A percentile compares a stretch with the other conserved stretches of the same genome.
phyloP scores from a whole-genome alignment of 352 stramenopile genomes.

The Phytophthora lateralis region DNA sequence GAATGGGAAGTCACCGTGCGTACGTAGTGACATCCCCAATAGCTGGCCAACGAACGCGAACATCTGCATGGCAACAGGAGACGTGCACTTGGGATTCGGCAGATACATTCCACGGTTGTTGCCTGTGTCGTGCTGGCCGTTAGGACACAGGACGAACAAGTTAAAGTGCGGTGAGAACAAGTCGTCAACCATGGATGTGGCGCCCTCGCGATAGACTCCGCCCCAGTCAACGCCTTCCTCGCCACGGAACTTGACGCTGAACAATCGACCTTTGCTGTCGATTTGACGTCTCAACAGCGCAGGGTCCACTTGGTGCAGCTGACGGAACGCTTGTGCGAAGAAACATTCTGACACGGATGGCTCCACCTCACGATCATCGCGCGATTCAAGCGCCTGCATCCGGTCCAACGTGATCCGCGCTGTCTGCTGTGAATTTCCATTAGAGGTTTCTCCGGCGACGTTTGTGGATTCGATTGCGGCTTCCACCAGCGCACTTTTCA shows the following conservation, averaged over 20 bases:
- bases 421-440: slow-evolving; percentile 63
- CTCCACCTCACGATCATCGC: slow-evolving; percentile 86
- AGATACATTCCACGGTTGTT: slow-evolving; percentile 89
- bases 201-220: slow-evolving; percentile 88
- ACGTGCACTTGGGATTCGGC: slow-evolving; percentile 89
- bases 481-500: slow-evolving; percentile 84
- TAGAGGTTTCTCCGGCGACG: slow-evolving; percentile 50
- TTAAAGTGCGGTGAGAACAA: slow-evolving; percentile 86
- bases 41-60: slow-evolving; percentile 95
- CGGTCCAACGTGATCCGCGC: slow-evolving; percentile 87
- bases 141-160: slow-evolving; percentile 86
- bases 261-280: slow-evolving; percentile 87
- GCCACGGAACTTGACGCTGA: slow-evolving; percentile 90
- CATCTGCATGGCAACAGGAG: slow-evolving; percentile 90
- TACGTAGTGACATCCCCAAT: slow-evolving; percentile 93
- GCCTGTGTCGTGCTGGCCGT: slow-evolving; percentile 87
- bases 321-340: slow-evolving; percentile 94
- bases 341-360: slow-evolving; percentile 92
- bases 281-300: slow-evolving; percentile 88
- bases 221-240: slow-evolving; percentile 91
- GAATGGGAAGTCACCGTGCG: slow-evolving; percentile 92
- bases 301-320: slow-evolving; percentile 87
- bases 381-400: slow-evolving; percentile 85
- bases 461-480: slow-evolving; percentile 80
- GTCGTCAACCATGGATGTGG: slow-evolving; percentile 91